Base-by-base conservation (phyloP, 192 early-diverging fungal genomes). In the Coemansia sp. region DNA sequence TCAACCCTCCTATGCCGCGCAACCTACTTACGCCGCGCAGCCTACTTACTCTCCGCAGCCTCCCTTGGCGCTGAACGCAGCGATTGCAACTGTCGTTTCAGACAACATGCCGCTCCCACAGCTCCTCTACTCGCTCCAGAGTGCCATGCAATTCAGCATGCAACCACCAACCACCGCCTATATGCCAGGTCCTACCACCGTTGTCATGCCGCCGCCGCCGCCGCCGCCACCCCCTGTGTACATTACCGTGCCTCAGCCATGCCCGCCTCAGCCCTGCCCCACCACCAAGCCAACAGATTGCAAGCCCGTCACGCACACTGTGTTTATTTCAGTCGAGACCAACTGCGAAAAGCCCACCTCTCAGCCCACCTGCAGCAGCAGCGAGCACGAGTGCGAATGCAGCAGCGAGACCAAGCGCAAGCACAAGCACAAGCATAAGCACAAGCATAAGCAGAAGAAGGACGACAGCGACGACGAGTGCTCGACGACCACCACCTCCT, bases 311-410 rank as follows among this genome's bases (percentile, higher is more conserved):
- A 76, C 74, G 20, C 79, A 82, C 68, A 76, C 70, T 0, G 79
- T 76, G 15, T 73, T 70, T 22, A 58, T 74, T 12, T 82, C 79
- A 22, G 43, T 82, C 9, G 79, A 82, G 71, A 73, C 67, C 62
- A 62, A 76, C 67, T 62, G 17, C 24, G 61, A 24, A 7, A 70
- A 54, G 22, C 40, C 53, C 31, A 32, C 57, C 10, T 39, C 56
- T 42, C 32, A 65, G 6, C 49, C 63, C 27, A 53, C 58, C 47
- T 61, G 49, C 32, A 47, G 65, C 58, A 42, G 24, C 14, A 35
- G n/a, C 8, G 75, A 77, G 47, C 51, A 19, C 22, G 64, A 42
- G 12, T 60, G 65, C 51, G 62, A 65, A 9, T 54, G 51, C 39
- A 43, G 56, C 35, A 63, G 62, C 47, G 43, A 68, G 53, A 53